A percentile compares a stretch with the other conserved stretches of the same genome.
Evolutionary conservation across 768 basidiomycete species (phyloP).

Genomic region (Trametes cingulata): DNA sequence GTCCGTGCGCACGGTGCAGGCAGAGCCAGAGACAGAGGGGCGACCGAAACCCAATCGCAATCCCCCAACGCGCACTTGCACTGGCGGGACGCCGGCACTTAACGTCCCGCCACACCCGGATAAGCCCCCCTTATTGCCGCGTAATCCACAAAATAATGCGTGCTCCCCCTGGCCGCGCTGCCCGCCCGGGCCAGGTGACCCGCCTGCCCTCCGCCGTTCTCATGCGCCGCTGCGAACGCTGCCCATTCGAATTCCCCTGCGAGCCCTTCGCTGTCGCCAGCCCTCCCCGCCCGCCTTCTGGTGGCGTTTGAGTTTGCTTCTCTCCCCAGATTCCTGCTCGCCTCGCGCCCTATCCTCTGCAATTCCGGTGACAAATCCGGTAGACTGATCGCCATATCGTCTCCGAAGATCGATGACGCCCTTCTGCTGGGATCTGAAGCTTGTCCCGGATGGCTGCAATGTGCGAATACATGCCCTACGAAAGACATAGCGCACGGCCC

Average conservation of each 20-base stretch:
- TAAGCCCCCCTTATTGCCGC: not conserved
- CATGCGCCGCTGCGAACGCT: not conserved
- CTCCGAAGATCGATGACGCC: not conserved
- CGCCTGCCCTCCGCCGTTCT: not conserved
- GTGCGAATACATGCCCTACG: too few relatives aligned
- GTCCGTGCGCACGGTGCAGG: not conserved
- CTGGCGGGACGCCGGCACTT: too few relatives aligned
- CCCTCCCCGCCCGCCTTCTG: not conserved
- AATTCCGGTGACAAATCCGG: not conserved
- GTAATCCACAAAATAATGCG: not conserved
- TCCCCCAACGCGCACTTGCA: too few relatives aligned
- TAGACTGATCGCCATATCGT: not conserved
- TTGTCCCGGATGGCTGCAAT: too few relatives aligned
- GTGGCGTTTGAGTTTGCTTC: not conserved
- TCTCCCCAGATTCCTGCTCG: not conserved
- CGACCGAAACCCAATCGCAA: not conserved
- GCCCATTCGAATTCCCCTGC: not conserved
- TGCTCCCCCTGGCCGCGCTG: not conserved
- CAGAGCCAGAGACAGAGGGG: not conserved
- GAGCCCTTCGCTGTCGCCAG: not conserved
- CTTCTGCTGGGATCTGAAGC: not conserved
- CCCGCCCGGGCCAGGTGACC: constrained; percentile 1
- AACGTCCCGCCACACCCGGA: not conserved
- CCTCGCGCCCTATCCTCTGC: not conserved
- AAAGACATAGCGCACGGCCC: too few relatives aligned